Evolutionary conservation across 2,329 filamentous ascomycete genomes (phyloP), one percentile per base, ranked within the genome.

Genomic region (Epichloe elymi): DNA sequence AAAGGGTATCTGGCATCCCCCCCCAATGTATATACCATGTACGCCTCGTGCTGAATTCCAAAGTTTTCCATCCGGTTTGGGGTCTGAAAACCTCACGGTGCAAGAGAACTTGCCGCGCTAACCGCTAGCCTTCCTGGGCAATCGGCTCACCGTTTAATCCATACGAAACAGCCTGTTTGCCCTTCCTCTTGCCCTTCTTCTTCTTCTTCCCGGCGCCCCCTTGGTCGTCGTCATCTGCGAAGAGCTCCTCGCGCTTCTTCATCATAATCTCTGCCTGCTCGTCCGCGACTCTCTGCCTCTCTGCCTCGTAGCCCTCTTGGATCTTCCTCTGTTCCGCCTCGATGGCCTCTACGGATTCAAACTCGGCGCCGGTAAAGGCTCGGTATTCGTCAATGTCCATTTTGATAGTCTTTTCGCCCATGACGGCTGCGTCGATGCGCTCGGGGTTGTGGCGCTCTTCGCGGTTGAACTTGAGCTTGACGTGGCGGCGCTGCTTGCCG

Each of bases 381-480:
- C 77, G 73, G 67, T 81, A 83, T 63, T 80, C 76, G 36, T 80
- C 76, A 26, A 83, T 67, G 60, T 82, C 74, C 56, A 84, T 81
- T 59, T 66, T 67, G 42, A 74, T 70, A 33, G 73, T 73, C 67
- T 80, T 78, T 57, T 76, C 71, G 51, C 79, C 79, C 37, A 76
- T 76, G 51, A 93, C 70, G 5, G 80, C 80, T 37, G 74, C 73
- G 54, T 80, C 80, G 57, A 94, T 74, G 55, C 78, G 75, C 3
- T 70, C 67, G 0, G 85, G 81, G 55, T 83, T 75, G 49, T 79
- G 71, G 36, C 79, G 74, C 67, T 93, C 87, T 67, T 93, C 88
- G 54, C 83, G 82, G 59, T 83, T 86, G 68, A 88, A 93, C 64
- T 93, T 93, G 56, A 84, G 76, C 69, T 91, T 91, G 67, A 93